Conservation (phyloP, 768 basidiomycete genomes). For the Phylloporus sp. region DNA sequence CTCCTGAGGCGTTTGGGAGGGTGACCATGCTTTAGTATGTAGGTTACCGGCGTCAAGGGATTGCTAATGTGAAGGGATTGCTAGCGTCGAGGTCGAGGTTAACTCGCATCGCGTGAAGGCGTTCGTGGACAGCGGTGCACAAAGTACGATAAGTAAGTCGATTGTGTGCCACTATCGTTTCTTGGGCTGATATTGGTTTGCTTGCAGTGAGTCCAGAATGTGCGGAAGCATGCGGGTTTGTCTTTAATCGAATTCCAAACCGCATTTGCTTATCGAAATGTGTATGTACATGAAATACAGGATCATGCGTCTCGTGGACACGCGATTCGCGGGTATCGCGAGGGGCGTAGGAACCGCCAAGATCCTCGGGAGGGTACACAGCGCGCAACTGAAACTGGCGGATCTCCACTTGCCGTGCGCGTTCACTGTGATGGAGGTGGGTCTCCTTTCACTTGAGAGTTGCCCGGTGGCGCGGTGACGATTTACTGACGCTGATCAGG, state of each 20-base stretch:
- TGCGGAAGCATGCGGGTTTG: conserved; percentile 86
- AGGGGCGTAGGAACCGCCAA: conserved; percentile 91
- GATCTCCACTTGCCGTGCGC: conserved; percentile 84
- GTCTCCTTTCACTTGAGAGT: conserved; percentile 5
- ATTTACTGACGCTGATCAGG: conserved; percentile 51
- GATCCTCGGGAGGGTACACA: conserved; percentile 92
- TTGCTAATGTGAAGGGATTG: conserved; percentile 10
- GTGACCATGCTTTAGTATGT: conserved; percentile 97
- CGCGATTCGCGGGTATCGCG: conserved; percentile 83
- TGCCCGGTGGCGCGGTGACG: background rate
- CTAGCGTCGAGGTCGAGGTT: conserved; percentile 85
- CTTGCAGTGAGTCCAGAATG: conserved; percentile 81
- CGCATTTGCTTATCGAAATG: background rate
- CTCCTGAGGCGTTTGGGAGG: conserved; percentile 87
- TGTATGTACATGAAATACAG: conserved; percentile 34
- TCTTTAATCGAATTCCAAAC: conserved; percentile 7
- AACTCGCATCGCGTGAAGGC: conserved; percentile 89
- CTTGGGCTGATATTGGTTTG: background rate
- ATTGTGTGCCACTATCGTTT: background rate
- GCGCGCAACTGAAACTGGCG: conserved; percentile 83
- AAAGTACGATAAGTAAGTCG: conserved; percentile 87
- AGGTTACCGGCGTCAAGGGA: conserved; percentile 1
- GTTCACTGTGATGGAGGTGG: conserved; percentile 92
- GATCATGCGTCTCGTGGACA: conserved; percentile 91
- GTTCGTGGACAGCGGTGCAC: conserved; percentile 97